Evolutionary conservation across 441 rosid species (phyloP).

Genomic region (Populus trichocarpa): DNA sequence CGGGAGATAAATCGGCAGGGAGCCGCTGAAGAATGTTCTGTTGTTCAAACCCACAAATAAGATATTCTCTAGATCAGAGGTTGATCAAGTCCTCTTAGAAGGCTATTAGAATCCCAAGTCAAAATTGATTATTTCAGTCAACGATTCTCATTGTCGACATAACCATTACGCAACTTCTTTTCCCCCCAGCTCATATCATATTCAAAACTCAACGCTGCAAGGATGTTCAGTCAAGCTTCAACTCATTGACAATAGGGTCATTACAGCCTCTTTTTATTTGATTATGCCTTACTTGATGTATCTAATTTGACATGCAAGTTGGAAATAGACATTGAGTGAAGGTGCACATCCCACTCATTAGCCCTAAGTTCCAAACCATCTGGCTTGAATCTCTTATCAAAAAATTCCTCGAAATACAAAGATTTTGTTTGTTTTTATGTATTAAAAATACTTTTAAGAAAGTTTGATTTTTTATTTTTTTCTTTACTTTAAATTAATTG

Average conservation of each 20-base stretch:
- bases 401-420: background rate
- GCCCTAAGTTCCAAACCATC: background rate
- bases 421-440: too few relatives aligned
- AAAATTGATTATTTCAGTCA: background rate
- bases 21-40: conserved; percentile 5
- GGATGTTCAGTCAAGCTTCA: background rate
- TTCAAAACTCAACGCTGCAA: background rate
- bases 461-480: too few relatives aligned
- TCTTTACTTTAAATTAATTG: too few relatives aligned
- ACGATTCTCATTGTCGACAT: background rate
- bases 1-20: background rate
- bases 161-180: background rate
- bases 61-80: conserved; percentile 10
- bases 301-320: background rate
- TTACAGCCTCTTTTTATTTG: background rate
- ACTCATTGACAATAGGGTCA: background rate
- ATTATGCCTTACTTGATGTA: background rate
- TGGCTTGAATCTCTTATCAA: background rate
- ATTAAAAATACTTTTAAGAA: too few relatives aligned
- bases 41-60: background rate
- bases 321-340: conserved; percentile 6
- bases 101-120: background rate
- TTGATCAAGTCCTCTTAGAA: background rate
- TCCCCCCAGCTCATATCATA: background rate
- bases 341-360: background rate